Percentiles rank a stretch among this genome's conserved stretches.
Conservation (phyloP, 1,139 yeast genomes). For the Insectozyma bohioensis region DNA sequence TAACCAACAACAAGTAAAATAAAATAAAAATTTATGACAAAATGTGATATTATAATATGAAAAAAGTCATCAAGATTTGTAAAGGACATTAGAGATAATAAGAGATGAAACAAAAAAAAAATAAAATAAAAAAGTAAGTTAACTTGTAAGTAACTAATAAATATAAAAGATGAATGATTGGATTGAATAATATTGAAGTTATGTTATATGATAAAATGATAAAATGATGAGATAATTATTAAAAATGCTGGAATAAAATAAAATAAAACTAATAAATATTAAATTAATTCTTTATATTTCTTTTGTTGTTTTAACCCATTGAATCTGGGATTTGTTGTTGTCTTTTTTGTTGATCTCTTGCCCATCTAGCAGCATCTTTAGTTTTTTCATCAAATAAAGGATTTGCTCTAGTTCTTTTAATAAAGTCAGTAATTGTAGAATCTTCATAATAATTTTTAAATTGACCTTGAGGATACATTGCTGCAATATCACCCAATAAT, state of each 20-base stretch:
- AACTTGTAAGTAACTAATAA: too few species aligned
- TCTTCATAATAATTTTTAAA: conserved; percentile 64
- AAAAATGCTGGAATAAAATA: too few species aligned
- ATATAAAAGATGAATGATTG: too few species aligned
- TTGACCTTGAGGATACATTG: conserved; percentile 78
- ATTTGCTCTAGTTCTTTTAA: conserved; percentile 70
- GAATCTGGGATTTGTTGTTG: conserved; percentile 24
- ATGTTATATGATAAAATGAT: too few species aligned
- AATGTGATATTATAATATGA: too few species aligned
- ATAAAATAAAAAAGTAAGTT: conserved; percentile 2
- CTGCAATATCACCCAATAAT: conserved; percentile 85
- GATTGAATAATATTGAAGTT: too few species aligned
- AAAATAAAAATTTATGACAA: too few species aligned
- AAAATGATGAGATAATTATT: not conserved
- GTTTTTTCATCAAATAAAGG: conserved; percentile 63
- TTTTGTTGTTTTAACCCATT: conserved; percentile 18
- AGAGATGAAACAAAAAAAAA: conserved; percentile 3
- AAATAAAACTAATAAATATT: too few species aligned
- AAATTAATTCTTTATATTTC: too few species aligned
- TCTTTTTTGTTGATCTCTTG: conserved; percentile 79
- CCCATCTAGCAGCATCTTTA: conserved; percentile 93
- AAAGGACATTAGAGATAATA: conserved; percentile 11
- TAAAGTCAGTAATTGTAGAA: conserved; percentile 77
- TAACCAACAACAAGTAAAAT: too few species aligned
- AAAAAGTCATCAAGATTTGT: too few species aligned